A percentile compares a stretch with the other conserved stretches of the same genome.
phyloP scores from a whole-genome alignment of 352 stramenopile genomes.

The Pythium guiyangense region DNA sequence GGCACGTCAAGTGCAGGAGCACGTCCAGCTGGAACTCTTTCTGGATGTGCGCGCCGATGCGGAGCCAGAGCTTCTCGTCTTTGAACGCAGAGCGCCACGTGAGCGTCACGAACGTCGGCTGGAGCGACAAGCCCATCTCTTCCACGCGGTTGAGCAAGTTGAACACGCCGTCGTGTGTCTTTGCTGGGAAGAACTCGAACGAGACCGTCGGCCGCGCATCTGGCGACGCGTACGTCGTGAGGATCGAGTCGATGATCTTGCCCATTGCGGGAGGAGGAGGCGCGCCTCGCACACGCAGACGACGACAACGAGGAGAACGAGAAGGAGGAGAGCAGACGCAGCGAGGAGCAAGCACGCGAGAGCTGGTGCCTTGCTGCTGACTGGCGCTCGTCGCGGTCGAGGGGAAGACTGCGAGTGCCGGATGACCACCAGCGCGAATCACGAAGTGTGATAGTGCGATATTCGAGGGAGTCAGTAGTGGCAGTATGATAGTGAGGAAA shows the following conservation, averaged over 20 bases:
- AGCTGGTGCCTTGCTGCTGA: too few relatives aligned
- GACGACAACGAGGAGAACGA: too few relatives aligned
- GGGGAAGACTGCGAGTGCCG: too few relatives aligned
- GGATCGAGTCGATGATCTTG: slow-evolving; percentile 81
- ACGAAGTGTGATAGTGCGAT: too few relatives aligned
- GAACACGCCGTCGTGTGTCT: slow-evolving; percentile 82
- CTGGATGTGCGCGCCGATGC: slow-evolving; percentile 85
- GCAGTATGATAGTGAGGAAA: too few relatives aligned
- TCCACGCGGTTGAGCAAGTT: slow-evolving; percentile 82
- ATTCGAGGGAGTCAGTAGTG: too few relatives aligned
- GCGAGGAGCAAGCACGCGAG: too few relatives aligned
- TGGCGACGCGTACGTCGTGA: slow-evolving; percentile 37
- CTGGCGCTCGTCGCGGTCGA: too few relatives aligned
- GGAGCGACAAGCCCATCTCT: slow-evolving; percentile 80
- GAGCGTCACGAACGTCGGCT: slow-evolving; percentile 86
- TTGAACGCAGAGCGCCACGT: slow-evolving; percentile 89
- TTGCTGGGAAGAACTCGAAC: slow-evolving; percentile 87
- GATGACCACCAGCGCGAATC: too few relatives aligned
- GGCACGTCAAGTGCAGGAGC: slow-evolving; percentile 76
- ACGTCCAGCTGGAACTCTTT: slow-evolving; percentile 85
- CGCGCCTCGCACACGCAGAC: too few relatives aligned
- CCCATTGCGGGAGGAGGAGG: slow-evolving; percentile 32
- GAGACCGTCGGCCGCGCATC: slow-evolving; percentile 60
- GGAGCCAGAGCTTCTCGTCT: slow-evolving; percentile 87
- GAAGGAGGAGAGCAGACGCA: too few relatives aligned